These are phyloP conservation scores for Xylaria digitata DNA, from an alignment of 2,329 filamentous ascomycete genomes.

Conservation along the genomic window DNA sequence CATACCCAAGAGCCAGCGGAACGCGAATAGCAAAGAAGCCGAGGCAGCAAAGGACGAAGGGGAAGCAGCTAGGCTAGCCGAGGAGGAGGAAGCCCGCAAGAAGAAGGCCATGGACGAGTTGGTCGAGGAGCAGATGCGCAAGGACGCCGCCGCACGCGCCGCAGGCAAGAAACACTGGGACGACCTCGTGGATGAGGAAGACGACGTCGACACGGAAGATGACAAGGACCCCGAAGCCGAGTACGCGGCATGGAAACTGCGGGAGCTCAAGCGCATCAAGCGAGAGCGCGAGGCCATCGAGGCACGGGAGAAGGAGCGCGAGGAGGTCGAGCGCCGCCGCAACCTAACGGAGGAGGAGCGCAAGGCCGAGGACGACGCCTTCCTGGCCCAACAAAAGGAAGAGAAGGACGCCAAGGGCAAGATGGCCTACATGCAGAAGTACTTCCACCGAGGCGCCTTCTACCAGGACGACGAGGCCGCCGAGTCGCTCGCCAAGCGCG, in stretches of 20 bases:
- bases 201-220: conserved; percentile 89
- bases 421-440: conserved; percentile 93
- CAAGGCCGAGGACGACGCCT: conserved; percentile 83
- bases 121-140: conserved; percentile 88
- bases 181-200: conserved; percentile 73
- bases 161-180: conserved; percentile 90
- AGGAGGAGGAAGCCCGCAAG: conserved; percentile 63
- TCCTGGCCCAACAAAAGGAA: conserved; percentile 80
- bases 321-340: conserved; percentile 87
- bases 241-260: conserved; percentile 90
- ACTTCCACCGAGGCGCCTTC: conserved; percentile 97
- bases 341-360: conserved; percentile 90
- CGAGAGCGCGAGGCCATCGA: conserved; percentile 88
- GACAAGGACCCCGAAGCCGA: conserved; percentile 88
- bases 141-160: conserved; percentile 79
- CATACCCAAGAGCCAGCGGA: conserved; percentile 68
- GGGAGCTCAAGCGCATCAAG: conserved; percentile 89
- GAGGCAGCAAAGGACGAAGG: conserved; percentile 34
- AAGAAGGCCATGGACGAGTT: conserved; percentile 80
- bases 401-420: conserved; percentile 83
- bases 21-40: conserved; percentile 37
- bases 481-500: conserved; percentile 80
- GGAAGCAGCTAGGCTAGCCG: conserved; percentile 42
- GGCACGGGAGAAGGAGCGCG: conserved; percentile 82
- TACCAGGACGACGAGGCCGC: conserved; percentile 84